Percentiles rank a stretch among this genome's conserved stretches.
Conservation (phyloP, 768 basidiomycete genomes). For the Pisolithus sp. region DNA sequence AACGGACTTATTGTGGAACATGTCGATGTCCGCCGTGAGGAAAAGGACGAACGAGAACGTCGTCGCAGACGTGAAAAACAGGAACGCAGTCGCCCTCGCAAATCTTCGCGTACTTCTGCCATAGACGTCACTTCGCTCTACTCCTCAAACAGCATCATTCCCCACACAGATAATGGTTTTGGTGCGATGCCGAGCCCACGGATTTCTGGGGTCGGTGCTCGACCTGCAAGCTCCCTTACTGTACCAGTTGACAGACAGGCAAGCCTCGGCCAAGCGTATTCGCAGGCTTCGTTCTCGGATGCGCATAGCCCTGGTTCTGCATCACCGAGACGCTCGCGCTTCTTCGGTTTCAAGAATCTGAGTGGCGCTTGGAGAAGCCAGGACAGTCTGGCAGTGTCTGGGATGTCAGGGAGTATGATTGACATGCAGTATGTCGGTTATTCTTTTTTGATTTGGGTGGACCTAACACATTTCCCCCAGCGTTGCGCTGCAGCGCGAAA, state of each 20-base stretch:
- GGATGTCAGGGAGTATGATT: slow-evolving; percentile 81
- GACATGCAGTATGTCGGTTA: slow-evolving; percentile 80
- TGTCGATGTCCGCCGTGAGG: slow-evolving; percentile 75
- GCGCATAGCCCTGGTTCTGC: slow-evolving; percentile 64
- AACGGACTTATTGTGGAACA: slow-evolving; percentile 89
- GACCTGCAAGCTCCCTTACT: slow-evolving; percentile 59
- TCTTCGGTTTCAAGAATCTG: slow-evolving; percentile 72
- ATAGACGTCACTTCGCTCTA: slow-evolving; percentile 71
- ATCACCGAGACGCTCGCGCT: slow-evolving; percentile 64
- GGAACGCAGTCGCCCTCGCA: slow-evolving; percentile 50
- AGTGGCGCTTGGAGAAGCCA: slow-evolving; percentile 71
- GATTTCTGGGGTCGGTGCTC: slow-evolving; percentile 48
- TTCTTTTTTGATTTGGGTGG: not conserved
- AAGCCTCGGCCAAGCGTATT: slow-evolving; percentile 61
- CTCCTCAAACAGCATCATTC: slow-evolving; percentile 53
- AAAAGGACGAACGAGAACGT: slow-evolving; percentile 67
- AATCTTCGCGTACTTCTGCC: slow-evolving; percentile 64
- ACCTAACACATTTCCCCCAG: slow-evolving; percentile 31
- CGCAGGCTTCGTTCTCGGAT: slow-evolving; percentile 77
- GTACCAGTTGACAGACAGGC: slow-evolving; percentile 50
- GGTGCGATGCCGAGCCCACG: slow-evolving; percentile 53
- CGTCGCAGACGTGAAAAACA: slow-evolving; percentile 64
- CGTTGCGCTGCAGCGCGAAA: slow-evolving; percentile 72
- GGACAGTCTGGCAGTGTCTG: slow-evolving; percentile 76
- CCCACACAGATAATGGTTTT: slow-evolving; percentile 53